Conservation (phyloP, 225 moss, liverwort and hornwort species). For the Marchantia paleacea region DNA sequence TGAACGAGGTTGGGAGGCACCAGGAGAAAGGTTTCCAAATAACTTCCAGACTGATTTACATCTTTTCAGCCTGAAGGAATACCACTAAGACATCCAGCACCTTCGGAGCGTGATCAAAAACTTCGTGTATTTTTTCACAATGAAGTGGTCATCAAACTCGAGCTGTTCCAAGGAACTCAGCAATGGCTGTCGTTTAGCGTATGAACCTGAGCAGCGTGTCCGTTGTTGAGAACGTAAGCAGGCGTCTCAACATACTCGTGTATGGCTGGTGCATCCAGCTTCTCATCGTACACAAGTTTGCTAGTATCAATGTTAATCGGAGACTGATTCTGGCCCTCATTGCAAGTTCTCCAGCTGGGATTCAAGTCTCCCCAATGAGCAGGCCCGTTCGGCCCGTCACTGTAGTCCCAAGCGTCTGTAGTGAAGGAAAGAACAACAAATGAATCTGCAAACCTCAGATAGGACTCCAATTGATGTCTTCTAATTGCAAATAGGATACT, state of each 20-base stretch:
- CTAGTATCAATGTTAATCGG: slow-evolving; percentile 46
- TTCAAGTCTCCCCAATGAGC: slow-evolving; percentile 46
- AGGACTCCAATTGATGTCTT: neutral
- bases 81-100: no score
- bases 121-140: no score
- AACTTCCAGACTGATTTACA: neutral
- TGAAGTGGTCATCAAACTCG: no score
- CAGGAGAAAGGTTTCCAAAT: no score
- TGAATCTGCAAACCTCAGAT: neutral
- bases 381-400: slow-evolving; percentile 42
- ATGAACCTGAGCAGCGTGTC: slow-evolving; percentile 37
- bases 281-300: slow-evolving; percentile 27
- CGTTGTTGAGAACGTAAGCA: slow-evolving; percentile 38
- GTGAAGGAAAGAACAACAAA: neutral
- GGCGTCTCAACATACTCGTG: slow-evolving; percentile 36
- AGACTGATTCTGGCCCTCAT: slow-evolving; percentile 37
- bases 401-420: slow-evolving; percentile 42
- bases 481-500: neutral
- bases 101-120: no score
- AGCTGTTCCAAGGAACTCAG: neutral
- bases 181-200: no score
- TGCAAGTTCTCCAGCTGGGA: slow-evolving; percentile 38
- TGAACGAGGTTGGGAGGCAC: no score
- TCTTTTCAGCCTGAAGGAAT: neutral
- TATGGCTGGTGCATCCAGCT: slow-evolving; percentile 36